These are phyloP conservation scores for Agaricales sp. DNA, from an alignment of 1,284 basidiomycete species.

Conservation along the genomic window DNA sequence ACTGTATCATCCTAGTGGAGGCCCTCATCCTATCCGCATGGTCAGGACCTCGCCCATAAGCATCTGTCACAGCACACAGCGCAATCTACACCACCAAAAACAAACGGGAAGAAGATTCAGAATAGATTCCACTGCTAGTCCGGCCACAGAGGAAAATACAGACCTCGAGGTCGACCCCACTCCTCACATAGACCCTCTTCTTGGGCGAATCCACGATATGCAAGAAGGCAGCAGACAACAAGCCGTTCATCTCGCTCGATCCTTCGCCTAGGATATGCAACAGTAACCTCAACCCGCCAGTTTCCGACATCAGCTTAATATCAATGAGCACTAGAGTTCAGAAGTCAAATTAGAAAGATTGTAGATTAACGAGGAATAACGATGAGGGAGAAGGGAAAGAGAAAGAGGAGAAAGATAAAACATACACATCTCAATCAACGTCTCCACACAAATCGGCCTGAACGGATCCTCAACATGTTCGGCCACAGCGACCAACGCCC, in stretches of 20 bases:
- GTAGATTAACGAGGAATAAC: slow-evolving; percentile 16
- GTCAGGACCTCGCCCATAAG: slow-evolving; percentile 73
- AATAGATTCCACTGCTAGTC: no score
- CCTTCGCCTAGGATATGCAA: slow-evolving; percentile 84
- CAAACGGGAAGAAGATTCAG: slow-evolving; percentile 10
- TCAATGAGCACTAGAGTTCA: slow-evolving; percentile 73
- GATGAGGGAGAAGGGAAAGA: slow-evolving; percentile 8
- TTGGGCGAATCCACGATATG: slow-evolving; percentile 81
- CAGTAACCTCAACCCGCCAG: slow-evolving; percentile 83
- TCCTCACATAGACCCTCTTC: slow-evolving; percentile 69
- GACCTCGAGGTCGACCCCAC: slow-evolving; percentile 89
- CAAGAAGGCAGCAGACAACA: slow-evolving; percentile 81
- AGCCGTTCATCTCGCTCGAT: slow-evolving; percentile 72
- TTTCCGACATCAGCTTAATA: slow-evolving; percentile 70
- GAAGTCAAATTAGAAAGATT: slow-evolving; percentile 6
- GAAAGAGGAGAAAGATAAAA: slow-evolving; percentile 9
- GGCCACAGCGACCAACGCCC: slow-evolving; percentile 85
- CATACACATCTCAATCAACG: slow-evolving; percentile 84
- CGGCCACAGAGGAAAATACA: slow-evolving; percentile 11
- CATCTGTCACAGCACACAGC: slow-evolving; percentile 82
- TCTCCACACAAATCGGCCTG: slow-evolving; percentile 77
- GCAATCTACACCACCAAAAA: slow-evolving; percentile 47
- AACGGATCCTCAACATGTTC: slow-evolving; percentile 92
- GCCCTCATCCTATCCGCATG: slow-evolving; percentile 73
- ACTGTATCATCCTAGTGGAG: slow-evolving; percentile 69